Conservation (phyloP, 2,329 filamentous ascomycete species). For the Tolypocladium amazonense region DNA sequence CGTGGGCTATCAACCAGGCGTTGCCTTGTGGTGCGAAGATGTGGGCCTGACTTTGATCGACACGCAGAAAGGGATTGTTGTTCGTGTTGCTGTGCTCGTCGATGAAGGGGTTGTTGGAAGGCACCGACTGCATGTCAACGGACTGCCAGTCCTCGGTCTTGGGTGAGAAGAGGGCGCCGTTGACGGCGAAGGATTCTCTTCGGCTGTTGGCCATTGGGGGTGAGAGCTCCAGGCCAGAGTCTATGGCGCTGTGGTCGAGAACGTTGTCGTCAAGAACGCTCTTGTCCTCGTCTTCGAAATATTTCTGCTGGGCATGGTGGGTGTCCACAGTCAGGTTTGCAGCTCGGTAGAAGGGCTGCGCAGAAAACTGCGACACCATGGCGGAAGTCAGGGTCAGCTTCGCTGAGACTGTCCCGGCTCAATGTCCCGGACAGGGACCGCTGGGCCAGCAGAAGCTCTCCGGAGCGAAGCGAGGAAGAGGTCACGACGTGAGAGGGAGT, state of each 20-base stretch:
- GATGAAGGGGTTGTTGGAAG: slow-evolving; percentile 54
- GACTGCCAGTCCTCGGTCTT: slow-evolving; percentile 55
- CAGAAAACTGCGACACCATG: slow-evolving; percentile 41
- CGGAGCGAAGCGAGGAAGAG: neutral
- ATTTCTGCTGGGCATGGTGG: slow-evolving; percentile 36
- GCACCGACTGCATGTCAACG: slow-evolving; percentile 53
- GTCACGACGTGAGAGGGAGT: neutral
- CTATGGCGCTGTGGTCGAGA: slow-evolving; percentile 46
- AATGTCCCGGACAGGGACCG: neutral
- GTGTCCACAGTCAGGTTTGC: slow-evolving; percentile 43
- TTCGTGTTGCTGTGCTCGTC: slow-evolving; percentile 46
- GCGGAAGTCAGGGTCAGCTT: slow-evolving; percentile 6
- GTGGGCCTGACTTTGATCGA: slow-evolving; percentile 39
- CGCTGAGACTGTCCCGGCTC: neutral
- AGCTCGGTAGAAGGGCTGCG: slow-evolving; percentile 41
- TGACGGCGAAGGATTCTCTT: slow-evolving; percentile 52
- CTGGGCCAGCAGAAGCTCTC: neutral
- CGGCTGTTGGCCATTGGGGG: slow-evolving; percentile 52
- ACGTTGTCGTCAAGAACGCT: slow-evolving; percentile 51
- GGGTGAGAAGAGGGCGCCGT: slow-evolving; percentile 48
- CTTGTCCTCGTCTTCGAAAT: slow-evolving; percentile 51
- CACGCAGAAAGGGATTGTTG: slow-evolving; percentile 59
- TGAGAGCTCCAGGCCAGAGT: slow-evolving; percentile 53
- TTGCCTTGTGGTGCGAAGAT: slow-evolving; percentile 28
- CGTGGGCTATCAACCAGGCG: slow-evolving; percentile 54